phyloP scores from a whole-genome alignment of 1,139 yeast genomes.

The Taiozyma sp. region DNA sequence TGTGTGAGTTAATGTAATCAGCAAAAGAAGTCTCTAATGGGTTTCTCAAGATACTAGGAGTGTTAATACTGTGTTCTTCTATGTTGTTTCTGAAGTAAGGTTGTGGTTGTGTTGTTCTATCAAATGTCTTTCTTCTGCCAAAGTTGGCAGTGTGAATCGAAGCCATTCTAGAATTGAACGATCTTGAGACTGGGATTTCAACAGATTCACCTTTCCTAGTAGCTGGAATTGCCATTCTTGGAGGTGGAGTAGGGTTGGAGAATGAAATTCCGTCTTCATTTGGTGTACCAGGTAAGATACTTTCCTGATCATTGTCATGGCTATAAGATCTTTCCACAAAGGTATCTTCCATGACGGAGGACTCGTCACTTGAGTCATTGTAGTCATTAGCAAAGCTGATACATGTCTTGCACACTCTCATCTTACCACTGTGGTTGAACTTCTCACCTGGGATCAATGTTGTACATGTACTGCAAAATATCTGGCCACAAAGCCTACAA shows the following conservation, averaged over 20 bases:
- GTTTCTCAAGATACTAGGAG: not conserved
- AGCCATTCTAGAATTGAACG: constrained; percentile 25
- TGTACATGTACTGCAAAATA: constrained; percentile 88
- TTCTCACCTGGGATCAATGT: constrained; percentile 69
- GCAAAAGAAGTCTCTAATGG: constrained; percentile 18
- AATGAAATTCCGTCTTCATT: constrained; percentile 18
- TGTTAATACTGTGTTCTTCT: not conserved
- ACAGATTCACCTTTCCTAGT: constrained; percentile 76
- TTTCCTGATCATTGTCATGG: constrained; percentile 14
- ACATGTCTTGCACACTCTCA: constrained; percentile 81
- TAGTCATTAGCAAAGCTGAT: constrained; percentile 53
- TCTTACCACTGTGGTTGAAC: constrained; percentile 63
- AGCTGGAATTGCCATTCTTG: constrained; percentile 79
- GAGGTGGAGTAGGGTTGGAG: constrained; percentile 57
- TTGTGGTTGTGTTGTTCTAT: constrained; percentile 10
- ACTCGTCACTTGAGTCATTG: constrained; percentile 71
- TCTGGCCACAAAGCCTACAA: constrained; percentile 94
- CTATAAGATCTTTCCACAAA: constrained; percentile 25
- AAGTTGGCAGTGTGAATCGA: constrained; percentile 22
- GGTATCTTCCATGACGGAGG: constrained; percentile 29
- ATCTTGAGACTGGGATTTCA: constrained; percentile 55
- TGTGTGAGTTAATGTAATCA: constrained; percentile 20
- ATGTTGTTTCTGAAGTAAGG: not conserved
- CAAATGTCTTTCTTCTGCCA: constrained; percentile 19
- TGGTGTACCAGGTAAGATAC: constrained; percentile 10